Conservation (phyloP, 2,329 filamentous ascomycete species). For the Trichophyton rubrum region DNA sequence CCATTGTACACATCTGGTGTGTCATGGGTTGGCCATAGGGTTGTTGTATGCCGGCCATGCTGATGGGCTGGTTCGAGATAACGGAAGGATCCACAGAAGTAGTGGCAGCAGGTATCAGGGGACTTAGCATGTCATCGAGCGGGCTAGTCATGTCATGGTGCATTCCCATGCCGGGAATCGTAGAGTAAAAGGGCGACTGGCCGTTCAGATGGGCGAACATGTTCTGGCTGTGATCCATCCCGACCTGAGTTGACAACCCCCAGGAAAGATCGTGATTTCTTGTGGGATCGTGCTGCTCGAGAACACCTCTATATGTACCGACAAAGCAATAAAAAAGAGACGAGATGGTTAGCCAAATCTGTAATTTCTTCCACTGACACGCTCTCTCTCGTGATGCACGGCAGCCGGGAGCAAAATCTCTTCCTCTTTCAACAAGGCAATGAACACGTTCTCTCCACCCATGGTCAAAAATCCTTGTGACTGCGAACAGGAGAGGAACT, state of each 20-base stretch:
- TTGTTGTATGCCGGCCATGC: background rate
- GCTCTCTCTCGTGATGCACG: background rate
- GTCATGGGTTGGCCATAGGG: background rate
- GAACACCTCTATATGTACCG: background rate
- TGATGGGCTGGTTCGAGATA: slow-evolving; percentile 1
- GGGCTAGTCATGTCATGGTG: background rate
- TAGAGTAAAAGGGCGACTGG: background rate
- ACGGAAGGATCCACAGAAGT: background rate
- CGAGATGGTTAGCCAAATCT: background rate
- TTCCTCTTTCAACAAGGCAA: background rate
- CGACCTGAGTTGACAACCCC: background rate
- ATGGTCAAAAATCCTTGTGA: background rate
- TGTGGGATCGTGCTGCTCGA: background rate
- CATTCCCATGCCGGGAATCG: background rate
- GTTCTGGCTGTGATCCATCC: background rate
- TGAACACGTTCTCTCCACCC: background rate
- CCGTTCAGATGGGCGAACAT: background rate
- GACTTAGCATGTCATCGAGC: background rate
- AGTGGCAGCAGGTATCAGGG: background rate
- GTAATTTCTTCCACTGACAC: background rate
- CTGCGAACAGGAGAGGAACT: background rate
- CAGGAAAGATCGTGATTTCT: background rate
- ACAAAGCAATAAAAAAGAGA: background rate
- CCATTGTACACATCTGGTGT: background rate
- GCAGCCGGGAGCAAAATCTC: background rate